phyloP scores from a whole-genome alignment of 1,284 basidiomycete species.

The Trametes hirsuta region DNA sequence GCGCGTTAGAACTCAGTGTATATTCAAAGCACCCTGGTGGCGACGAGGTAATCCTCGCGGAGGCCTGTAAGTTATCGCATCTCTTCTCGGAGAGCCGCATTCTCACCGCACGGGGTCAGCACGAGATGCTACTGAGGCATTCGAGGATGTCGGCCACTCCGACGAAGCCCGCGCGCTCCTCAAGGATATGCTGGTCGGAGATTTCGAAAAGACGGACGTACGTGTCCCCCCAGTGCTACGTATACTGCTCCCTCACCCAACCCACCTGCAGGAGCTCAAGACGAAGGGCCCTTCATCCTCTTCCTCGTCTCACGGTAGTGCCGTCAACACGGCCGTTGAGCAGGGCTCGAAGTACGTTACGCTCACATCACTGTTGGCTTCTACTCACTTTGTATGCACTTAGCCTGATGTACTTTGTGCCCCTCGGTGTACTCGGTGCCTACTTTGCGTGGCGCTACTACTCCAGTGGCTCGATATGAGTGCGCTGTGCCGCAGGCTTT shows the following conservation, averaged over 20 bases:
- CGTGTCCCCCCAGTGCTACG: slow-evolving; percentile 33
- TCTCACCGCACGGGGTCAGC: slow-evolving; percentile 45
- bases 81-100: neutral
- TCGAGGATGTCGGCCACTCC: slow-evolving; percentile 99
- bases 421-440: slow-evolving; percentile 71
- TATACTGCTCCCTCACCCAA: neutral
- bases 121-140: slow-evolving; percentile 96
- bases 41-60: slow-evolving; percentile 94
- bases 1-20: neutral
- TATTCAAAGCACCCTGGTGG: slow-evolving; percentile 87
- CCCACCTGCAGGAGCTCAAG: slow-evolving; percentile 44
- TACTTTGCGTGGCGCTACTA: slow-evolving; percentile 87
- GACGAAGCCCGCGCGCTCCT: slow-evolving; percentile 96
- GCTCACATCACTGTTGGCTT: neutral
- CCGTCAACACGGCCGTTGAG: slow-evolving; percentile 57
- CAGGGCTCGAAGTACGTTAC: slow-evolving; percentile 68
- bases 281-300: slow-evolving; percentile 47
- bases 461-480: slow-evolving; percentile 45
- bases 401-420: slow-evolving; percentile 80
- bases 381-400: slow-evolving; percentile 12
- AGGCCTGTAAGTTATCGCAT: slow-evolving; percentile 72
- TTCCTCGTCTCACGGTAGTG: slow-evolving; percentile 35
- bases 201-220: slow-evolving; percentile 75
- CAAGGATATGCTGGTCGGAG: slow-evolving; percentile 75
- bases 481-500: neutral